phyloP scores from a whole-genome alignment of 148 eudicot genomes.

The Nyssa sinensis region DNA sequence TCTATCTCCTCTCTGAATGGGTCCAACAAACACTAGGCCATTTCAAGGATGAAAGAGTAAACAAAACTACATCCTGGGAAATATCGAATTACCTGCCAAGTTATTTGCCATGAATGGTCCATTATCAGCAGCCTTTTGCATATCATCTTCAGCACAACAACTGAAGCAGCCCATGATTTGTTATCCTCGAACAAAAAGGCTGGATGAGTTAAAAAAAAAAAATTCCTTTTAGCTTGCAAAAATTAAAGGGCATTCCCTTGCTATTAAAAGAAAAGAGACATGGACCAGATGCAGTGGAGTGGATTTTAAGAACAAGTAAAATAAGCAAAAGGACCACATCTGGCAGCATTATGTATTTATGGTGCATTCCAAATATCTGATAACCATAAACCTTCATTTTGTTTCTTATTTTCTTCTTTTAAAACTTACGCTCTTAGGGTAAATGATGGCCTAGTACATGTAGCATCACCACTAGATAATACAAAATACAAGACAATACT shows the following conservation, averaged over 20 bases:
- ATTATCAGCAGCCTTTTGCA: constrained; percentile 59
- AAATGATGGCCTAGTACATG: neutral
- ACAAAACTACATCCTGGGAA: neutral
- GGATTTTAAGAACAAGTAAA: neutral
- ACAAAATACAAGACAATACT: neutral
- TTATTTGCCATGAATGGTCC: constrained; percentile 57
- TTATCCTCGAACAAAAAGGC: constrained; percentile 21
- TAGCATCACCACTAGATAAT: neutral
- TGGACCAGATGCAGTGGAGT: neutral
- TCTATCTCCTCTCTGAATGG: neutral
- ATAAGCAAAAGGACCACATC: neutral
- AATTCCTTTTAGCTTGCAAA: neutral
- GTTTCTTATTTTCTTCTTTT: neutral
- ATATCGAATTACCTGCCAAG: constrained; percentile 48
- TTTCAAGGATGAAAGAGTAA: neutral
- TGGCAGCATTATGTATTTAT: neutral
- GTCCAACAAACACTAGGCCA: constrained; percentile 1
- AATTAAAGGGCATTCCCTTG: neutral
- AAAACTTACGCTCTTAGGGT: neutral
- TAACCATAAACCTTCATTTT: too few relatives aligned
- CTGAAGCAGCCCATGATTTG: constrained; percentile 67
- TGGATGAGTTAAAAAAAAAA: constrained; percentile 20
- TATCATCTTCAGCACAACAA: constrained; percentile 76
- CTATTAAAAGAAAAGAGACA: neutral
- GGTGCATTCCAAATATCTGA: neutral